phyloP scores from a whole-genome alignment of 192 early-diverging fungal species.

The Lobosporangium transversale region DNA sequence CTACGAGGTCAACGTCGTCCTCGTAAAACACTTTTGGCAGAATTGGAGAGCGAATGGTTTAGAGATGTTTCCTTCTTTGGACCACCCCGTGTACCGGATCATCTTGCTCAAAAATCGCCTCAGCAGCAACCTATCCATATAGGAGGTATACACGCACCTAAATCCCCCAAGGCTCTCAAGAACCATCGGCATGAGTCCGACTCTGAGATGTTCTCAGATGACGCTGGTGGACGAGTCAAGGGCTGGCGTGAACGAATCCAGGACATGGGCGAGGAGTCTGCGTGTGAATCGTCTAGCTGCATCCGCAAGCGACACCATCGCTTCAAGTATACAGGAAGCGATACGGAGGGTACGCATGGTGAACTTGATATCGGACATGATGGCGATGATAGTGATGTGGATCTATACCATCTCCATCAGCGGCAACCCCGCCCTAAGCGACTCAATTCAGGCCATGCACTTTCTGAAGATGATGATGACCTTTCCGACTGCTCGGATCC shows the following conservation, averaged over 20 bases:
- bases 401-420: constrained; percentile 23
- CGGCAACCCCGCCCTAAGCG: constrained; percentile 10
- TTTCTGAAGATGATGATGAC: constrained; percentile 18
- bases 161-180: constrained; percentile 36
- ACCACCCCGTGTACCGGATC: constrained; percentile 21
- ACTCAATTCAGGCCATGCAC: neutral
- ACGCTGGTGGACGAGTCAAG: constrained; percentile 41
- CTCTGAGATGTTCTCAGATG: constrained; percentile 42
- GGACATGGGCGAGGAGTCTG: constrained; percentile 32
- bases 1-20: constrained; percentile 31
- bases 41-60: constrained; percentile 64
- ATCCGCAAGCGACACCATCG: constrained; percentile 33
- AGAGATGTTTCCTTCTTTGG: constrained; percentile 49
- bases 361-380: neutral
- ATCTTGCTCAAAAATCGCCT: neutral
- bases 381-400: constrained; percentile 45
- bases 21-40: constrained; percentile 54
- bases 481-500: constrained; percentile 39
- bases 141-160: neutral
- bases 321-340: constrained; percentile 25
- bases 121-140: constrained; percentile 18
- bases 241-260: constrained; percentile 43
- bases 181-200: constrained; percentile 47
- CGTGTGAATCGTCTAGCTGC: constrained; percentile 45
- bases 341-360: constrained; percentile 14